A percentile compares a stretch with the other conserved stretches of the same genome.
Conservation (phyloP, 805 yeast species). For the Sugiyamaella smithiae region DNA sequence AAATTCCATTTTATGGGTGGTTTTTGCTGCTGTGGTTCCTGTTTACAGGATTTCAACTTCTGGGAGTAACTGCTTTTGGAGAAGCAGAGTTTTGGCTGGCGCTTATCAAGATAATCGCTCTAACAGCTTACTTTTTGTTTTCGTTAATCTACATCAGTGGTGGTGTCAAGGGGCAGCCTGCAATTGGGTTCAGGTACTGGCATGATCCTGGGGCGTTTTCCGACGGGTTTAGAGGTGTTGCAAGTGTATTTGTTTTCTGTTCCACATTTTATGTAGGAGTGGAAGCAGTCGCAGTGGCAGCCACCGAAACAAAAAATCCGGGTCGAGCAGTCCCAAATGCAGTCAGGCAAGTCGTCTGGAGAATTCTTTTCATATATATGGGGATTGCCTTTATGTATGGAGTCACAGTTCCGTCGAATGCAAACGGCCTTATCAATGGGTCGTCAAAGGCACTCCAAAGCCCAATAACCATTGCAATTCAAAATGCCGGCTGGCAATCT, state of each 20-base stretch:
- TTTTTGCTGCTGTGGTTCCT: slow-evolving; percentile 54
- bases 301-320: slow-evolving; percentile 63
- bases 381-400: slow-evolving; percentile 60
- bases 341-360: slow-evolving; percentile 54
- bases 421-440: slow-evolving; percentile 41
- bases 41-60: slow-evolving; percentile 48
- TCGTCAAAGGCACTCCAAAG: slow-evolving; percentile 49
- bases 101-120: slow-evolving; percentile 55
- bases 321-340: slow-evolving; percentile 58
- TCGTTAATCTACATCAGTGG: slow-evolving; percentile 52
- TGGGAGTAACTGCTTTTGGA: slow-evolving; percentile 62
- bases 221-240: slow-evolving; percentile 51
- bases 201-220: slow-evolving; percentile 68
- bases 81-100: slow-evolving; percentile 69
- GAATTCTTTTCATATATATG: slow-evolving; percentile 55
- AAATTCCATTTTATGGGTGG: slow-evolving; percentile 55
- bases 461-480: slow-evolving; percentile 49
- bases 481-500: slow-evolving; percentile 51
- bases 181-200: slow-evolving; percentile 52
- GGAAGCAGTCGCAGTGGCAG: slow-evolving; percentile 61
- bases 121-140: slow-evolving; percentile 59
- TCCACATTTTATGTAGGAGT: slow-evolving; percentile 60
- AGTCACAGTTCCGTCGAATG: slow-evolving; percentile 56
- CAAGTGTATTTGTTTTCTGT: slow-evolving; percentile 55
- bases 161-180: slow-evolving; percentile 53